Base-by-base conservation (phyloP, 495 filamentous ascomycete genomes). In the Hypomontagnella monticulosa region DNA sequence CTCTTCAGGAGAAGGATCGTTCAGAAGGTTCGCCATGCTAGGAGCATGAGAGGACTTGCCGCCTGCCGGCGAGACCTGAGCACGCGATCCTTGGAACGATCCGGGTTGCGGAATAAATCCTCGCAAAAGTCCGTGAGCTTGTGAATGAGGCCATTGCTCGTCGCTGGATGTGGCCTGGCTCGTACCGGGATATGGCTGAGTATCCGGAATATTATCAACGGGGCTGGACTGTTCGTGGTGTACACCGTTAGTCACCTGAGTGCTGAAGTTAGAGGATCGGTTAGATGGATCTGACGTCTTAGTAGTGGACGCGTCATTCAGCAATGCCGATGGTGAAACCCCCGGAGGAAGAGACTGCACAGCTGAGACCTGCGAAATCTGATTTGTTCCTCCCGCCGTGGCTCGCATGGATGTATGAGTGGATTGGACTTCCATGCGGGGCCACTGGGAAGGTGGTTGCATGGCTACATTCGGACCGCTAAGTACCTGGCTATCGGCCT, bases 241-340 rank as follows among this genome's bases (percentile, higher is more conserved):
- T 12, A 51, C 63, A 47, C 75, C 88, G 64, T 88, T 90, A 4
- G 88, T 87, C 48, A 76, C 76, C 71, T 93, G 90, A 0, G 88
- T 89, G 65, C 87, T 86, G 69, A 82, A 81, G 61, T 84, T 76
- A 1, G 73, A 80, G 32, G 83, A 82, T 23, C 77, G 73, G 65
- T 78, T 66, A 67, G 91, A 93, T 66, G 91, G 88, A 36, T 89
- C 86, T 15, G 81, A 81, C 4, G 89, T 92, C 38, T 90, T 90
- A n/a, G 91, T 93, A 0, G 92, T 95, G 6, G 93, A 96, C 3
- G 93, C 93, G 67, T 93, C 90, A 67, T 97, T 97, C 23, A 85
- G 76, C 61, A 94, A 87, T 42, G 91, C 90, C 3, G 82, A 86
- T 3, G 90, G 86, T 49, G 93, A 88, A 32, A 93, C 89, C 11